A percentile compares a stretch with the other conserved stretches of the same genome.
Conservation (phyloP, 371 early-diverging fungal species). For the Rhizopus arrhizus region DNA sequence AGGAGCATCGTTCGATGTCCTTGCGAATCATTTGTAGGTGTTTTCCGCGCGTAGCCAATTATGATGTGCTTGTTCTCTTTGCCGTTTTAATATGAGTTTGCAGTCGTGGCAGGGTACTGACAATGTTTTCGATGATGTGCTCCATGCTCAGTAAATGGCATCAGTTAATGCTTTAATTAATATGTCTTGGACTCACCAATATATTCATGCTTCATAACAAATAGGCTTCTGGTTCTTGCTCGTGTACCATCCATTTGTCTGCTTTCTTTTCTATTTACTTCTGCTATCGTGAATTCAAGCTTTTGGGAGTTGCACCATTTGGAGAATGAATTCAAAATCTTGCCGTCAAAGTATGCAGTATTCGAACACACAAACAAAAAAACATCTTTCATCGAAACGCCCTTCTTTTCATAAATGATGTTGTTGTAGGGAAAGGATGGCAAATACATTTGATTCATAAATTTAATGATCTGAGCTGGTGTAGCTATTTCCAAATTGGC, state of each 20-base stretch:
- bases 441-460: slow-evolving; percentile 14
- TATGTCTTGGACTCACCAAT: background rate
- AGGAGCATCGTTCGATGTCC: slow-evolving; percentile 4
- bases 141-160: background rate
- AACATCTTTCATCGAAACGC: slow-evolving; percentile 16
- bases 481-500: slow-evolving; percentile 1
- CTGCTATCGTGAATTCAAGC: slow-evolving; percentile 1
- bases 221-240: slow-evolving; percentile 1
- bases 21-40: slow-evolving; percentile 1
- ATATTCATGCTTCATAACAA: no score
- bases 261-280: background rate
- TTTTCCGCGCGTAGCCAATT: slow-evolving; percentile 1
- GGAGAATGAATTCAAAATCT: slow-evolving; percentile 11
- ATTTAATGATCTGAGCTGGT: slow-evolving; percentile 7
- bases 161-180: slow-evolving; percentile 4
- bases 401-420: slow-evolving; percentile 8
- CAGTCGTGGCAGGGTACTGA: slow-evolving; percentile 3
- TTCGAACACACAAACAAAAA: slow-evolving; percentile 8
- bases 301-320: slow-evolving; percentile 7
- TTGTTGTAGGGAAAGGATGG: slow-evolving; percentile 6
- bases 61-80: slow-evolving; percentile 3
- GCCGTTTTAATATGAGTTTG: slow-evolving; percentile 4
- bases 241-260: slow-evolving; percentile 1
- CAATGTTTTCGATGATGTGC: slow-evolving; percentile 2
- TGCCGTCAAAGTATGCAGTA: slow-evolving; percentile 9